Evolutionary conservation across 2,329 filamentous ascomycete species (phyloP), one percentile per base, ranked within the genome.

Genomic region (Aspergillus sp.): DNA sequence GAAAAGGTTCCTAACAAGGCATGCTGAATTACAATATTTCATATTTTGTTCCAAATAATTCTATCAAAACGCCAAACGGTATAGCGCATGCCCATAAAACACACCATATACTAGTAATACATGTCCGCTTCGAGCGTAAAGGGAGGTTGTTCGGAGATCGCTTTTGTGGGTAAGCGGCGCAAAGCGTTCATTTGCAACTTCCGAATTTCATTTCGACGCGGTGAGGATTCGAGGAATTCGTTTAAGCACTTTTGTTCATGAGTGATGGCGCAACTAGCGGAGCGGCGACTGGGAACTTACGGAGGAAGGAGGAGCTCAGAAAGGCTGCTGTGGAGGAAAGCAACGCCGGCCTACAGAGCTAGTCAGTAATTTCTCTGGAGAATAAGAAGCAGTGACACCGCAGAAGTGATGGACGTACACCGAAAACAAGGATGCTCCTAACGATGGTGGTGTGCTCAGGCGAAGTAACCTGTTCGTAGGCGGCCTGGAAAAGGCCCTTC

Each of bases 361-460:
- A 21, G 63, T 70, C 57, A 55, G 40, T 27, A 31, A 7, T 39
- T 15, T 40, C 48, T 33, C 48, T 17, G n/a, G 14, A 39, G n/a
- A n/a, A 14, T 12, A n/a, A 14, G 5, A 7, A 33, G 40, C 5
- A 3, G 4, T 25, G 23, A 41, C 9, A 6, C 19, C 6, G 35
- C 35, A 37, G 35, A 37, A n/a, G 23, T 25, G 45, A 45, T 25
- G 45, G 31, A 79, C 87, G 71, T 81, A 90, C 87, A 56, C 86
- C 87, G 70, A 90, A 90, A 66, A 89, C 73, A 62, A 84, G 80
- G 64, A 90, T 77, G 70, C 87, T 89, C 67, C 85, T 82, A 59
- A 90, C 87, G 56, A 90, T 83, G 56, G 86, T 83, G 49, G 85
- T 82, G 75, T 90, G 90, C 70, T 90, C 88, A 35, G 87, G 75